Evolutionary conservation across 2,329 filamentous ascomycete species (phyloP).

Genomic region (Colletotrichum lindemuthianum): DNA sequence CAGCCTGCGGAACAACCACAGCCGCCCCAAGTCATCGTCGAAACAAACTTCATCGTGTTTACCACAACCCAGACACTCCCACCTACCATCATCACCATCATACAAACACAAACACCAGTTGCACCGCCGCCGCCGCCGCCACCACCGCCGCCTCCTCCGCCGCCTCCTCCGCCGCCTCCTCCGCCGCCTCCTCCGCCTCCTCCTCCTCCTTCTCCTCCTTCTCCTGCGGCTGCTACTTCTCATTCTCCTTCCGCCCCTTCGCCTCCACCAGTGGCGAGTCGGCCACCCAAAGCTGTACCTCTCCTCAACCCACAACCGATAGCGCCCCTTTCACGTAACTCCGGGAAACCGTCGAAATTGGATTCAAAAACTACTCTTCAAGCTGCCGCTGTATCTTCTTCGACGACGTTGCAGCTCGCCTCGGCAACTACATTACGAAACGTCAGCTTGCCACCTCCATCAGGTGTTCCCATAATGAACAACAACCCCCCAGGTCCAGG

Average conservation of each 20-base stretch:
- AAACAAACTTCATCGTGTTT: slow-evolving; percentile 20
- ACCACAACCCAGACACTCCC: slow-evolving; percentile 10
- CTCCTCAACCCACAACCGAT: slow-evolving; percentile 5
- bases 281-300: not conserved
- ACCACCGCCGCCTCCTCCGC: not conserved
- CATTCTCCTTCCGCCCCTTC: not conserved
- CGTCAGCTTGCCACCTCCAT: not conserved
- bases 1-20: not conserved
- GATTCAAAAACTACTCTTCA: not conserved
- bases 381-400: slow-evolving; percentile 11
- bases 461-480: slow-evolving; percentile 10
- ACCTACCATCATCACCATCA: slow-evolving; percentile 17
- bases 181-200: slow-evolving; percentile 1
- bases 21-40: slow-evolving; percentile 21
- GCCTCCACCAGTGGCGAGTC: not conserved
- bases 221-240: not conserved
- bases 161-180: not conserved
- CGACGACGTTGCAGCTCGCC: not conserved
- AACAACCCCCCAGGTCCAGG: not conserved
- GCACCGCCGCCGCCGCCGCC: not conserved
- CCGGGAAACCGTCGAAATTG: not conserved
- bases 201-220: not conserved
- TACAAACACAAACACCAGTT: slow-evolving; percentile 6
- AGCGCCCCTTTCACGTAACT: not conserved
- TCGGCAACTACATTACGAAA: slow-evolving; percentile 9